Percentiles rank a stretch among this genome's conserved stretches.
Conservation (phyloP, 352 stramenopile genomes). For the Phytophthora macrochlamydospora region DNA sequence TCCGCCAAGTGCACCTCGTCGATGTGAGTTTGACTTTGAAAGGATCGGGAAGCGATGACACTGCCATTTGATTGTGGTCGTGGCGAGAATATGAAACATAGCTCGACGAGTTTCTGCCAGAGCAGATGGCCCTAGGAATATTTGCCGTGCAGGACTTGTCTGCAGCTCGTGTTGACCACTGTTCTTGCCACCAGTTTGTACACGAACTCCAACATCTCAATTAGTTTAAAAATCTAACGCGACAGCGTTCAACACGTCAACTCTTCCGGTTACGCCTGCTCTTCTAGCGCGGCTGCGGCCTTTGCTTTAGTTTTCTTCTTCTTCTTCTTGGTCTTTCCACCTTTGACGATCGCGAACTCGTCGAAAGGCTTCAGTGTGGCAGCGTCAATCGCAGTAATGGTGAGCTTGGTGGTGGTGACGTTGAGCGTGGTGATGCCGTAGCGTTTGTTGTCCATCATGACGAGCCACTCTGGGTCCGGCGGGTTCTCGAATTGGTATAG, state of each 20-base stretch:
- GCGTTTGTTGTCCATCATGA: constrained; percentile 33
- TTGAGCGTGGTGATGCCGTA: constrained; percentile 48
- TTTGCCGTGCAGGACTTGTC: background rate
- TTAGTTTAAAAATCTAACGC: background rate
- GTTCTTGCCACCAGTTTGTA: no score
- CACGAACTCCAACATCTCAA: no score
- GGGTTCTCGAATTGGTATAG: constrained; percentile 32
- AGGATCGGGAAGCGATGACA: background rate
- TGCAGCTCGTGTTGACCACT: background rate
- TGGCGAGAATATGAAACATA: background rate
- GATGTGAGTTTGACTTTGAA: background rate
- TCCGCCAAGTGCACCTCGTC: background rate
- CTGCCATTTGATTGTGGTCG: background rate
- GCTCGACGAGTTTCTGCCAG: background rate
- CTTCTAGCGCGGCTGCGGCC: background rate
- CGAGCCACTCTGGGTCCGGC: constrained; percentile 33
- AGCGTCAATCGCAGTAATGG: constrained; percentile 38
- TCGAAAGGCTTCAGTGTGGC: constrained; percentile 29
- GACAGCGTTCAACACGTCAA: no score
- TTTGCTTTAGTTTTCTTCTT: background rate
- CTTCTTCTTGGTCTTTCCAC: constrained; percentile 5
- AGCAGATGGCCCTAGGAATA: background rate
- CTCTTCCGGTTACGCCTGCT: background rate
- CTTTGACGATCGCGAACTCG: constrained; percentile 51
- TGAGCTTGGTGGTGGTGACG: constrained; percentile 36